phyloP scores from a whole-genome alignment of 371 early-diverging fungal genomes.

The Mortierella sp. region DNA sequence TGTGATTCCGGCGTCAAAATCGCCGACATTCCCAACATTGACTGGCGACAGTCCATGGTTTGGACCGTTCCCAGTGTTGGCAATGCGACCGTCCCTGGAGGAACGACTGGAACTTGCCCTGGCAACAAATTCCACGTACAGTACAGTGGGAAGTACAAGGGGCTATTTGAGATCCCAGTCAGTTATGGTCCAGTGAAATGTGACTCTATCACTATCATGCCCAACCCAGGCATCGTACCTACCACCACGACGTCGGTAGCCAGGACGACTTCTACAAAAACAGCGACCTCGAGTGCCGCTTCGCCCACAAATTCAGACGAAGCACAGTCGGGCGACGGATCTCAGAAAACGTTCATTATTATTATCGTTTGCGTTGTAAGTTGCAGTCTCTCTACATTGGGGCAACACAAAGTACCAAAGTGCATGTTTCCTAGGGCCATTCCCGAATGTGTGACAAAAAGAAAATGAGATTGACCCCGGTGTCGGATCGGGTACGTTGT shows the following conservation, averaged over 20 bases:
- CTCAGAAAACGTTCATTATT: constrained; percentile 15
- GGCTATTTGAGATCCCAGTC: no score
- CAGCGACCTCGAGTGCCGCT: background rate
- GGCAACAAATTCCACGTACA: constrained; percentile 22
- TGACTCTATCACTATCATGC: constrained; percentile 16
- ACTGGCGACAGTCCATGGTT: background rate
- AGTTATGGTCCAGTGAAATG: constrained; percentile 4
- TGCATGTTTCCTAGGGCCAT: no score
- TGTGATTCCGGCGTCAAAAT: constrained; percentile 16
- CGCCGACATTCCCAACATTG: constrained; percentile 3
- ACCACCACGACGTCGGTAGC: constrained; percentile 17
- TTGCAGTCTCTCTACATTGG: background rate
- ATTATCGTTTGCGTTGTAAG: constrained; percentile 33
- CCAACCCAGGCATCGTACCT: constrained; percentile 11
- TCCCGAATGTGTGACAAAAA: no score
- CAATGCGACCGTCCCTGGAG: constrained; percentile 34
- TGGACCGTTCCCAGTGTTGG: constrained; percentile 31
- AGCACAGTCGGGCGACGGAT: background rate
- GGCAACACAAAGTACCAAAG: no score
- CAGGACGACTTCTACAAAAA: constrained; percentile 2
- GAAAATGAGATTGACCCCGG: no score
- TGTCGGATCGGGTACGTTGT: no score
- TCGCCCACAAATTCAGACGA: constrained; percentile 2
- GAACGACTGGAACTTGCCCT: constrained; percentile 19
- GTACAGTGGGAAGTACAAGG: constrained; percentile 12